Conservation (phyloP, 140 eudicot species). For the Bidens hawaiensis region DNA sequence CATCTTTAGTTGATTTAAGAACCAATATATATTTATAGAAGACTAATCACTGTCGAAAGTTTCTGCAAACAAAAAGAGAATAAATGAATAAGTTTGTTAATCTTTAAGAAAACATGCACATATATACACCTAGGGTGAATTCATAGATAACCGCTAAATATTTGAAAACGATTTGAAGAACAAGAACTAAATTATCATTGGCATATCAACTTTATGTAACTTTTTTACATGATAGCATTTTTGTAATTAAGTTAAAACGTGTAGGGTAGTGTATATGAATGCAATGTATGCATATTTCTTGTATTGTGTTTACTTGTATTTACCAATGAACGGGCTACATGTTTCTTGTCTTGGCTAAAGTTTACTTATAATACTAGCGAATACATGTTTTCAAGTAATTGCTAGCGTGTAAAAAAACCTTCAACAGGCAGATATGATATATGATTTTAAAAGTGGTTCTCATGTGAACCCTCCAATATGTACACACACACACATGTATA, state of each 20-base stretch:
- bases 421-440: not conserved
- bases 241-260: not conserved
- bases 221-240: not conserved
- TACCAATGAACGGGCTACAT: not conserved
- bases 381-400: not conserved
- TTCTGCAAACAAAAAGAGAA: constrained; percentile 35
- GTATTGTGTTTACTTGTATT: not conserved
- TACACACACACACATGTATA: too few relatives aligned
- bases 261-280: not conserved
- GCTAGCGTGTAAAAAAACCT: not conserved
- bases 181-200: not conserved
- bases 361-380: not conserved
- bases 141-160: too few relatives aligned
- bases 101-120: not conserved
- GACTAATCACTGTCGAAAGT: constrained; percentile 40
- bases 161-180: too few relatives aligned
- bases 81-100: not conserved
- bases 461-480: not conserved
- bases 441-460: not conserved
- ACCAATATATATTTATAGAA: not conserved
- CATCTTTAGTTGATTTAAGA: not conserved
- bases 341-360: not conserved
- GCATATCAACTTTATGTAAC: not conserved
- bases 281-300: too few relatives aligned
- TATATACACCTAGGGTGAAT: not conserved